A percentile compares a stretch with the other conserved stretches of the same genome.
These are phyloP conservation scores for Coniochaeta ligniaria DNA, from an alignment of 2,329 filamentous ascomycete species.

Conservation along the genomic window DNA sequence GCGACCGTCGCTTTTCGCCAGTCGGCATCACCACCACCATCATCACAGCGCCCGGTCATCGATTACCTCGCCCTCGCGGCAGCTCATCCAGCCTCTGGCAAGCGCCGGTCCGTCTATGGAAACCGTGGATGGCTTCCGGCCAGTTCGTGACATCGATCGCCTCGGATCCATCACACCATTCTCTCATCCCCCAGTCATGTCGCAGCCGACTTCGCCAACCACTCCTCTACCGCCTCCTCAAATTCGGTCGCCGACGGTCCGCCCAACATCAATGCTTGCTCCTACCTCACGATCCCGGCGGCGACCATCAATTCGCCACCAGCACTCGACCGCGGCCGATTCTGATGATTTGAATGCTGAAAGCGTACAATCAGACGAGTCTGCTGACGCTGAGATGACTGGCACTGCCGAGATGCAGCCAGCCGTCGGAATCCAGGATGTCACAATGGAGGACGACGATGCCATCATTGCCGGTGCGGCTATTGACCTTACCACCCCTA, in stretches of 20 bases:
- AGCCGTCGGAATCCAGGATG: constrained; percentile 79
- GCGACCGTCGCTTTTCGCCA: constrained; percentile 55
- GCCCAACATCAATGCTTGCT: constrained; percentile 43
- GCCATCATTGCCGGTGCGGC: constrained; percentile 69
- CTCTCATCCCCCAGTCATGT: constrained; percentile 61
- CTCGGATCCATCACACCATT: constrained; percentile 75
- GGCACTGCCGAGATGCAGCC: constrained; percentile 74
- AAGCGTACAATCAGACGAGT: constrained; percentile 63
- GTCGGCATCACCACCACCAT: constrained; percentile 22
- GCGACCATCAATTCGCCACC: constrained; percentile 81
- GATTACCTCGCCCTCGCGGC: constrained; percentile 41
- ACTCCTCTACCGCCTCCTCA: constrained; percentile 70
- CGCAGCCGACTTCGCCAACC: constrained; percentile 88
- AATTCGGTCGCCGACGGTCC: constrained; percentile 47
- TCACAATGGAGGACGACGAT: constrained; percentile 70
- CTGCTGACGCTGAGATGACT: constrained; percentile 69
- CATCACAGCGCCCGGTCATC: constrained; percentile 36
- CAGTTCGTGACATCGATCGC: constrained; percentile 74
- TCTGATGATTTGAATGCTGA: constrained; percentile 82
- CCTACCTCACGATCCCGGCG: constrained; percentile 52
- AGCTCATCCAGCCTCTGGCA: constrained; percentile 58
- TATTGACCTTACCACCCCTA: constrained; percentile 68
- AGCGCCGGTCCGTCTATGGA: constrained; percentile 63
- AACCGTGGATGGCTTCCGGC: constrained; percentile 65
- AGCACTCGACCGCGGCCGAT: constrained; percentile 75